phyloP scores from a whole-genome alignment of 139 green algal genomes.

The Volvox africanus region DNA sequence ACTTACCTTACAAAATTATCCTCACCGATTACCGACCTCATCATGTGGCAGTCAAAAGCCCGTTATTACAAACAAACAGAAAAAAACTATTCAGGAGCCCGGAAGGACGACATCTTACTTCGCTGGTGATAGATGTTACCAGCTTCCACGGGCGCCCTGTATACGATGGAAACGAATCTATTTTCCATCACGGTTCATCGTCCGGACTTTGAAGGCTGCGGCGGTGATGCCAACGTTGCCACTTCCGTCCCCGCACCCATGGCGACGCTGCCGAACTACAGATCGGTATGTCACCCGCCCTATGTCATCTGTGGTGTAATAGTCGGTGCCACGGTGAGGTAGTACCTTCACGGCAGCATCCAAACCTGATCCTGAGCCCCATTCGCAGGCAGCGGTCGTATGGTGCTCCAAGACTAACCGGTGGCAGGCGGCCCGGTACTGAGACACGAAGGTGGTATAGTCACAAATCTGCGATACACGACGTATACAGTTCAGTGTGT shows the following conservation, averaged over 20 bases:
- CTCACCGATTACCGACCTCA: too few relatives aligned
- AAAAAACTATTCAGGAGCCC: too few relatives aligned
- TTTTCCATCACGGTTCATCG: too few relatives aligned
- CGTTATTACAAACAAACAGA: too few relatives aligned
- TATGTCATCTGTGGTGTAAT: conserved; percentile 18
- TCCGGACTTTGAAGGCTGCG: too few relatives aligned
- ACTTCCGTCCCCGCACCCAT: background rate
- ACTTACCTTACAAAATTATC: too few relatives aligned
- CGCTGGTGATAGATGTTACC: too few relatives aligned
- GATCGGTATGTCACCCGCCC: conserved; percentile 25
- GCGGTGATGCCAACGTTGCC: background rate
- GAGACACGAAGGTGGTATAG: conserved; percentile 26
- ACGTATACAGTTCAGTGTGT: too few relatives aligned
- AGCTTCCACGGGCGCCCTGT: too few relatives aligned
- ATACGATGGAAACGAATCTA: too few relatives aligned
- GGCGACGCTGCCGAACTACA: background rate
- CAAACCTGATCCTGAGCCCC: background rate
- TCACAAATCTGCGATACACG: conserved; percentile 6
- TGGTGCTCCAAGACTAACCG: background rate
- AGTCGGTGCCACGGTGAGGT: conserved; percentile 3
- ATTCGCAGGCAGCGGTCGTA: background rate
- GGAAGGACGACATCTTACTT: too few relatives aligned
- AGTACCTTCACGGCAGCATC: background rate
- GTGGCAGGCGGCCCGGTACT: conserved; percentile 43
- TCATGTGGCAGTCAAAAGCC: too few relatives aligned